Percentiles rank a stretch among this genome's conserved stretches.
These are phyloP conservation scores for Cynanchum wilfordii DNA, from an alignment of 257 asterid genomes.

Conservation along the genomic window DNA sequence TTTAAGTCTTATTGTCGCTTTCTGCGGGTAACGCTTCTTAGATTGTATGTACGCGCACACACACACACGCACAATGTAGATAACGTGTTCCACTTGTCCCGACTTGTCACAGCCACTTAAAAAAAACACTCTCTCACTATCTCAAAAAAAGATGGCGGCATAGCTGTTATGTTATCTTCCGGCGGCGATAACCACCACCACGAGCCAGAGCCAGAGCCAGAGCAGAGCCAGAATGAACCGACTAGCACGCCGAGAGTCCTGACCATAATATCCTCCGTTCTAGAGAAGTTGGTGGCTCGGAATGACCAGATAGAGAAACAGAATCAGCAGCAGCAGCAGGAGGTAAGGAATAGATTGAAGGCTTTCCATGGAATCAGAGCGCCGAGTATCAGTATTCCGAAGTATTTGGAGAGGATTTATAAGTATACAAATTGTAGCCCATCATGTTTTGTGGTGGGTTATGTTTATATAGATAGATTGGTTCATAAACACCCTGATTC, in stretches of 20 bases:
- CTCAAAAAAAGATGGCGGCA: constrained; percentile 16
- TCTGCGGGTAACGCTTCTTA: background rate
- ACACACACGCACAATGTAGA: background rate
- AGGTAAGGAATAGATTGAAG: constrained; percentile 36
- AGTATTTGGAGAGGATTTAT: constrained; percentile 73
- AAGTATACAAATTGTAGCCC: constrained; percentile 84
- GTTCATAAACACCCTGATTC: constrained; percentile 69
- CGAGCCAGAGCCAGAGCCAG: constrained; percentile 26
- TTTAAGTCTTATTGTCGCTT: background rate
- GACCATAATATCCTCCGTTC: constrained; percentile 53
- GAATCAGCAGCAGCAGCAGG: constrained; percentile 3
- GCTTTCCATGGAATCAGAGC: constrained; percentile 63
- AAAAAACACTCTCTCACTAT: background rate
- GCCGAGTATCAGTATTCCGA: constrained; percentile 61
- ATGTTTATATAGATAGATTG: constrained; percentile 70
- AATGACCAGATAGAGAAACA: constrained; percentile 46
- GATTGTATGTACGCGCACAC: background rate
- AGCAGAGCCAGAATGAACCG: constrained; percentile 33
- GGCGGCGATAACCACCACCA: constrained; percentile 27
- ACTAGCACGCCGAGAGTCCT: constrained; percentile 56
- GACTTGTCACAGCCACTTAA: background rate
- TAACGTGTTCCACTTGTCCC: background rate
- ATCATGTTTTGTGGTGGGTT: constrained; percentile 77
- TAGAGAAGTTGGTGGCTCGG: constrained; percentile 66
- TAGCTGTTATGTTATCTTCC: constrained; percentile 65